A percentile compares a stretch with the other conserved stretches of the same genome.
Conservation (phyloP, 305 asterid species). For the Fraxinus baroniana region DNA sequence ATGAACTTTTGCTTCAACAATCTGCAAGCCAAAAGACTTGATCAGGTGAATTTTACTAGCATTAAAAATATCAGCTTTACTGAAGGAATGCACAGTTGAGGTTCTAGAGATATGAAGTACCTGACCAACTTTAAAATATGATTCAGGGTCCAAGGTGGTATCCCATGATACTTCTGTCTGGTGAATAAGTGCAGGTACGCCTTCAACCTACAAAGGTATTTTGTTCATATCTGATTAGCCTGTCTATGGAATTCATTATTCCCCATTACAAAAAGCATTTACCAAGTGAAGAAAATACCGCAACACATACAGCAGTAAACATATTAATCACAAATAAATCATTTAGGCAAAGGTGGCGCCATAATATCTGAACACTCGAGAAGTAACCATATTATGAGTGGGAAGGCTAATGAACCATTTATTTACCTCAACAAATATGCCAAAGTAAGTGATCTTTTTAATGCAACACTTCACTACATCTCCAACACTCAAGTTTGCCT, state of each 20-base stretch:
- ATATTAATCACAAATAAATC: neutral
- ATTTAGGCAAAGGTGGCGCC: constrained; percentile 11
- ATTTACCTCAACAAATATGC: constrained; percentile 88
- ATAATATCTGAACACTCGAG: neutral
- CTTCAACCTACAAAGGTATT: constrained; percentile 64
- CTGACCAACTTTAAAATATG: constrained; percentile 90
- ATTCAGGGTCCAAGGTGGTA: constrained; percentile 78
- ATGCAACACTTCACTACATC: constrained; percentile 87
- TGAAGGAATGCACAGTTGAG: neutral
- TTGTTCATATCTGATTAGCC: constrained; percentile 18
- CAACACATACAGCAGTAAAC: constrained; percentile 6
- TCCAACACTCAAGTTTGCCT: constrained; percentile 77
- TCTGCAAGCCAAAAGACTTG: constrained; percentile 41
- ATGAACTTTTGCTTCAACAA: constrained; percentile 88
- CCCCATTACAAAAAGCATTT: neutral
- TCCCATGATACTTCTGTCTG: constrained; percentile 98
- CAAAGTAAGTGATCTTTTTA: constrained; percentile 84
- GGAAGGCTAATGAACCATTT: neutral
- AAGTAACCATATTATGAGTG: constrained; percentile 7
- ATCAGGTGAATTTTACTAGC: constrained; percentile 10
- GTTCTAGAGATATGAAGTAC: constrained; percentile 33
- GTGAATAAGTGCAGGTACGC: constrained; percentile 87
- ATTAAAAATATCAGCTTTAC: neutral
- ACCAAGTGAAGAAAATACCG: neutral
- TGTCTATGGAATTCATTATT: neutral